These are phyloP conservation scores for Rhododendron henanense DNA, from an alignment of 148 eudicot genomes.

Conservation along the genomic window DNA sequence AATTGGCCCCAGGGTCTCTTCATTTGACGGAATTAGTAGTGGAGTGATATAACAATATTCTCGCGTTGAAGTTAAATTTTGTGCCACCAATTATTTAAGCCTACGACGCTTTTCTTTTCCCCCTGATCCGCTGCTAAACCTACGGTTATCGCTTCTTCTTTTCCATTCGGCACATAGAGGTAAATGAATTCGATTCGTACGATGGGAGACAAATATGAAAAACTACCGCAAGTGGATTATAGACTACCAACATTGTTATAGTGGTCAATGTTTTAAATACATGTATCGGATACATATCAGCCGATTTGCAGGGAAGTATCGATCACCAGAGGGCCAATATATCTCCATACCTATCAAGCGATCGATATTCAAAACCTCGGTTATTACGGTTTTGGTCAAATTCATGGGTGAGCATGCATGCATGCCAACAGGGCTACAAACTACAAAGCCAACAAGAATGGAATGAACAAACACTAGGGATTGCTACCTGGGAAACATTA, in stretches of 20 bases:
- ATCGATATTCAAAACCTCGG: no score
- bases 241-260: background rate
- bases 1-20: background rate
- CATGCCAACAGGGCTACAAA: no score
- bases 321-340: no score
- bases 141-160: background rate
- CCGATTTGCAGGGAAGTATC: no score
- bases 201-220: background rate
- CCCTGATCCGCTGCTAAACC: background rate
- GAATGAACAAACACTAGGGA: background rate
- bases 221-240: background rate
- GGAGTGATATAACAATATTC: background rate
- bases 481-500: slow-evolving; percentile 2
- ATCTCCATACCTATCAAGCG: no score
- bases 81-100: background rate
- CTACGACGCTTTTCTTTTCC: no score
- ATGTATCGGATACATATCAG: no score
- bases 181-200: background rate
- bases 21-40: background rate
- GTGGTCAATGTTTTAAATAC: background rate
- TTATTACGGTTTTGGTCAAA: background rate
- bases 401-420: background rate
- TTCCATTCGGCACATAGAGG: no score
- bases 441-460: background rate
- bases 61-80: background rate